Evolutionary conservation across 2,329 filamentous ascomycete species (phyloP), one percentile per base, ranked within the genome.

Genomic region (Simplicillium sp.): DNA sequence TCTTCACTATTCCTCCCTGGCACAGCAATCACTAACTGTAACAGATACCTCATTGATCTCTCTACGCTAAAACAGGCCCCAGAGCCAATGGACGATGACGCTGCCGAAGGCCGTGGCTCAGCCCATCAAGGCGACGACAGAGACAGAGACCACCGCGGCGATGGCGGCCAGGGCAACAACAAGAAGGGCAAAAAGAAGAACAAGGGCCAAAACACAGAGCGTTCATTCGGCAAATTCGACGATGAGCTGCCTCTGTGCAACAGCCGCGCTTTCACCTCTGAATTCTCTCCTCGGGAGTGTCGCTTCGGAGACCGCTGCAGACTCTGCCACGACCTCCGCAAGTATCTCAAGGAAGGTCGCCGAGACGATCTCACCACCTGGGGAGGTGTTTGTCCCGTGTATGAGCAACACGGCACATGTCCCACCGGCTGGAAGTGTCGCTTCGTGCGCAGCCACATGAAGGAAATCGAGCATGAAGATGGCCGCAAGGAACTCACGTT

Each of bases 351-450:
- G 28, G 79, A 92, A 42, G 84, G 88, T 46, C 89, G 90, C 49
- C 79, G 87, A 35, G 78, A 78, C 45, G 87, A 97, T 54, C 70
- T 96, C 32, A 73, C 74, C 5, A 87, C 84, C 0, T 83, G 94
- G 53, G 73, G 71, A 34, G 84, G 86, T 7, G 70, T 82, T 46
- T 98, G 92, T 55, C 90, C 89, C 1, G 75, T 94, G 8, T 96
- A 80, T 60, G 81, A 86, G 49, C 68, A 70, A 13, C 77, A 82
- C 48, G 89, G 89, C 11, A 77, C 71, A 46, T 98, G 92, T 53
- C 73, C 77, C 37, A 77, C 83, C 12, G 92, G 92, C 6, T 98
- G 90, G 89, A 94, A 90, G 59, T 98, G 92, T 59, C 83, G 90
- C 16, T 94, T 96, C 55, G 84, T 87, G 29, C 75, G 75, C 47